phyloP scores from a whole-genome alignment of 1,284 basidiomycete genomes.

The Phenoliferia sp. region DNA sequence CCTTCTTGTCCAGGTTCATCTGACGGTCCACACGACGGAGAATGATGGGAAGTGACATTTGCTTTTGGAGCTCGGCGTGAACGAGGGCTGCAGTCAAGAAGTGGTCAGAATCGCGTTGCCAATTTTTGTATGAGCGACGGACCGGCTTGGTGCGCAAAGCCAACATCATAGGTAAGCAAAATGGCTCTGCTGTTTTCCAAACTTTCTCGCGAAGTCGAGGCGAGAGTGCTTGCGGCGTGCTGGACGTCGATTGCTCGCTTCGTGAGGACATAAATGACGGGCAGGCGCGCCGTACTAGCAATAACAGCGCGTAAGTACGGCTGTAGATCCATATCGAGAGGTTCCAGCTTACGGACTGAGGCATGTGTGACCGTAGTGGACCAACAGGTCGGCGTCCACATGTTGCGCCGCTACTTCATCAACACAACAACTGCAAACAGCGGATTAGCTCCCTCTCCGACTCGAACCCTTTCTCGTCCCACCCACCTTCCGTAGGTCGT shows the following conservation, averaged over 20 bases:
- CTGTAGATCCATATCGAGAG: slow-evolving; percentile 13
- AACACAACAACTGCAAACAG: slow-evolving; percentile 78
- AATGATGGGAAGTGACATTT: slow-evolving; percentile 2
- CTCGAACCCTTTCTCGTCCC: background rate
- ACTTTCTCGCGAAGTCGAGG: slow-evolving; percentile 5
- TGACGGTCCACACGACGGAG: slow-evolving; percentile 21
- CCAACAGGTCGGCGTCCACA: slow-evolving; percentile 81
- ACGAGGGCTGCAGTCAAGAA: slow-evolving; percentile 2
- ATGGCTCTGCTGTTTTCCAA: slow-evolving; percentile 42
- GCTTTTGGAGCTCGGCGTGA: slow-evolving; percentile 2
- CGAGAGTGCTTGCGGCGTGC: slow-evolving; percentile 51
- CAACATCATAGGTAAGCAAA: slow-evolving; percentile 72
- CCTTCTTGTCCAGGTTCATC: slow-evolving; percentile 19
- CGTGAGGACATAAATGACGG: slow-evolving; percentile 80
- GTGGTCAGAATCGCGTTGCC: too few species aligned
- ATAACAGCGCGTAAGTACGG: background rate
- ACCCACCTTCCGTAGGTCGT: slow-evolving; percentile 91
- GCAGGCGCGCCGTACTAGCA: slow-evolving; percentile 69
- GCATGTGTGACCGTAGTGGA: slow-evolving; percentile 97
- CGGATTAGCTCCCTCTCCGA: background rate
- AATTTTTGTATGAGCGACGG: background rate
- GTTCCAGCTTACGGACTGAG: slow-evolving; percentile 65
- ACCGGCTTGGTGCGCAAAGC: slow-evolving; percentile 65
- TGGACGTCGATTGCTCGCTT: slow-evolving; percentile 56
- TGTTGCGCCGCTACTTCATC: slow-evolving; percentile 95